Evolutionary conservation across 208 protist genomes (phyloP), one percentile per base, ranked within the genome.

Genomic region (Leishmania major): DNA sequence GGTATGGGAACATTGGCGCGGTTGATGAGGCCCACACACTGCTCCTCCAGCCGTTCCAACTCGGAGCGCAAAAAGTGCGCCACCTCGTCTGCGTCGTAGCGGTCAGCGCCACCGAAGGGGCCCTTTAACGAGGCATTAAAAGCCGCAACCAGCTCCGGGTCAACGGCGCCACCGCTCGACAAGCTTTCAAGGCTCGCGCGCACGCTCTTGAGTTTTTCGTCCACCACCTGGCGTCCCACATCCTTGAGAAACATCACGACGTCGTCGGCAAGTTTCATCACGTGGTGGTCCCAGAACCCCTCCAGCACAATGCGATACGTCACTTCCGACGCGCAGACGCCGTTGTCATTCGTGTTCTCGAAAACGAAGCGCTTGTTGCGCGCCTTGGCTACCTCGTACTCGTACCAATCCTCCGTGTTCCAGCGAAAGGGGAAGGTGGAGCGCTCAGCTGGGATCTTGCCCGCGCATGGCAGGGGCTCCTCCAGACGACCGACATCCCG

Each of bases 341-440:
- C 89, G 77, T 66, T 80, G 40, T 89, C 88, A 19, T 89, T 85
- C 43, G 87, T 90, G 78, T 97, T 97, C 60, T 96, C 90, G 82
- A 97, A 96, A 28, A 86, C 88, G 71, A 97, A 97, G n/a, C 94
- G 92, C 77, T 82, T 85, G 82, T 95, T 95, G 51, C 94, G 90
- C n/a, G 90, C 94, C 79, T 96, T 97, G 66, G 94, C 67, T 7
- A 97, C 85, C 77, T 97, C 94, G 83, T 97, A 97, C 90, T 97
- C 94, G 81, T 97, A 97, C 93, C 93, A 97, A 76, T 97, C 94
- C 78, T 96, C 93, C 40, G 94, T 96, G 67, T 96, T 96, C 93
- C 92, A 96, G 13, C 83, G 81, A 78, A 93, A 96, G 3, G 94
- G 94, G 57, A 97, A 97, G 31, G 79, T 60, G 35, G 84, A 87